Evolutionary conservation across 805 yeast genomes (phyloP), one percentile per base, ranked within the genome.

Genomic region (Candida berthetii): DNA sequence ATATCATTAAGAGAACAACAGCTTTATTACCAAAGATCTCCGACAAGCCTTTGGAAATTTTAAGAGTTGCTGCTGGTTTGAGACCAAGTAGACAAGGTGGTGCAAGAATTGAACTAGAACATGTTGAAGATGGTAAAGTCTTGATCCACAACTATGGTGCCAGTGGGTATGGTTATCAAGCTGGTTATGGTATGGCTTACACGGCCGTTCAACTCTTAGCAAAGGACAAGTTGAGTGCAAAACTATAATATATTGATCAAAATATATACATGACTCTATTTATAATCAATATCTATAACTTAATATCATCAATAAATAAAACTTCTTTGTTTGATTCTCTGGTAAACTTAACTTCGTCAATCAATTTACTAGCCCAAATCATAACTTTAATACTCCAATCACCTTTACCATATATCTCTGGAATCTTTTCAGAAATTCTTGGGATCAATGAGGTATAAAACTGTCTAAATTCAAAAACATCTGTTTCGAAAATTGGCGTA

Each of bases 31-130:
- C 85, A 28, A 60, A 74, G 43, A 67, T 84, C 34, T 50, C 72
- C 40, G 64, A 61, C 13, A 38, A 47, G 59, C 76, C 50, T 18
- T 57, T 66, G 36, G 83, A 80, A 48, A 69, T 86, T 20, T 39
- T 83, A 10, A 71, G 85, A 40, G 80, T 76, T 32, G 85, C 75
- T 1, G 80, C 89, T 6, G 95, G 95, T 0, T 66, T 84, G 36
- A 72, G 96, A 47, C 96, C 95, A 6, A 69, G 81, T 31, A 72
- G 95, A 54, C 70, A 74, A 31, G 93, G 90, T 13, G 95, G 95
- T 4, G 79, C 75, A 6, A 68, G 95, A 40, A 74, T 86, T 35
- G 93, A 83, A 54, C 58, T 60, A 34, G 83, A 81, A 49, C 44
- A 41, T 4, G 61, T 64, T 13, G 64, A 60, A 10, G 65, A 61